A percentile compares a stretch with the other conserved stretches of the same genome.
Evolutionary conservation across 768 basidiomycete species (phyloP).

Genomic region (Mycena pura): DNA sequence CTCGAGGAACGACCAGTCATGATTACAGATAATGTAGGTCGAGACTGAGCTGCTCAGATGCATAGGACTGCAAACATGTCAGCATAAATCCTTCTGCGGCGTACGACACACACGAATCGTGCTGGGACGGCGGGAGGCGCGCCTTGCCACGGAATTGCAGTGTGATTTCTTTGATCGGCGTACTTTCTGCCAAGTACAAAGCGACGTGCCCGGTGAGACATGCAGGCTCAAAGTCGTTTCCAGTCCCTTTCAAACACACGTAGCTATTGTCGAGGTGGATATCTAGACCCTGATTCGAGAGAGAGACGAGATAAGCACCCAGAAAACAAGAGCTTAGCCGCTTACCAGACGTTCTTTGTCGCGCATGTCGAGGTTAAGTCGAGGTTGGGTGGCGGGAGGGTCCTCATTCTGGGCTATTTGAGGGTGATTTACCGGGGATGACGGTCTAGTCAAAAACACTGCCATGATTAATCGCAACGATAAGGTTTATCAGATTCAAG

Average conservation of each 20-base stretch:
- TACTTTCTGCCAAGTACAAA: slow-evolving; percentile 81
- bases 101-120: slow-evolving; percentile 62
- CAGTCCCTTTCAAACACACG: slow-evolving; percentile 78
- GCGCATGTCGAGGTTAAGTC: slow-evolving; percentile 20
- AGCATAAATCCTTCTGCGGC: not conserved
- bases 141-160: slow-evolving; percentile 88
- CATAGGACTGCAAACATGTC: slow-evolving; percentile 20
- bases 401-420: slow-evolving; percentile 23
- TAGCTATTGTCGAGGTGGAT: slow-evolving; percentile 76
- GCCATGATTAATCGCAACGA: slow-evolving; percentile 9
- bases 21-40: slow-evolving; percentile 73
- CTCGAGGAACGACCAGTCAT: slow-evolving; percentile 94
- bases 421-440: slow-evolving; percentile 13
- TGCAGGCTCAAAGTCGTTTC: slow-evolving; percentile 83
- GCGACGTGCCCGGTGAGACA: slow-evolving; percentile 82
- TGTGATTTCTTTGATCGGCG: slow-evolving; percentile 83
- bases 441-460: slow-evolving; percentile 25
- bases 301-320: not conserved
- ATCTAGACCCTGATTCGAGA: slow-evolving; percentile 61
- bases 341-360: slow-evolving; percentile 24
- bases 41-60: slow-evolving; percentile 52
- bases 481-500: not conserved
- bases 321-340: not conserved
- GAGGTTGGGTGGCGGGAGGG: slow-evolving; percentile 6
- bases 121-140: slow-evolving; percentile 62